A percentile compares a stretch with the other conserved stretches of the same genome.
Evolutionary conservation across 768 basidiomycete genomes (phyloP).

Genomic region (Rhizopogon vulgaris): DNA sequence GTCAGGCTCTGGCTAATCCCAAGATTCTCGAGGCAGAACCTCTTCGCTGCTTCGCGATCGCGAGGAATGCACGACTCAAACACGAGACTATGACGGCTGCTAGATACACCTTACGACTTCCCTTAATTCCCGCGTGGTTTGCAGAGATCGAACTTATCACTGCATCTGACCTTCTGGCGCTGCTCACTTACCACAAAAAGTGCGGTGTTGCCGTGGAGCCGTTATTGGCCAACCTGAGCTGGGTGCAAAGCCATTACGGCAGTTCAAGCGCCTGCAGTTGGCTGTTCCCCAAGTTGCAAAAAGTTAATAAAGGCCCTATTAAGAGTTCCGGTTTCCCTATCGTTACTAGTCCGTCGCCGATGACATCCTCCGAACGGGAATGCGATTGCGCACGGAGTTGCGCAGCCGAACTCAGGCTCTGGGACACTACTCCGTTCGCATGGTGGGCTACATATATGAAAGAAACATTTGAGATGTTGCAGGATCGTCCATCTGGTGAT

Average conservation of each 20-base stretch:
- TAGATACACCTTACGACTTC: conserved; percentile 14
- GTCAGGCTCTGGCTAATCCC: conserved; percentile 11
- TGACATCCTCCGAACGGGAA: too few relatives aligned
- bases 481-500: not conserved
- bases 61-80: conserved; percentile 15
- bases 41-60: conserved; percentile 22
- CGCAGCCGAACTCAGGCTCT: not conserved
- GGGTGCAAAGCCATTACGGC: not conserved
- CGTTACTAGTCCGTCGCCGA: too few relatives aligned
- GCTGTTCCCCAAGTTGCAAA: not conserved
- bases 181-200: conserved; percentile 8
- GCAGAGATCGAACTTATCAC: conserved; percentile 18
- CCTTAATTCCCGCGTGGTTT: conserved; percentile 11
- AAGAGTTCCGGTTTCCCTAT: too few relatives aligned
- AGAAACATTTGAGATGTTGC: not conserved
- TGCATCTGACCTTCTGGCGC: conserved; percentile 13
- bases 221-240: not conserved
- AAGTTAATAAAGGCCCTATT: too few relatives aligned
- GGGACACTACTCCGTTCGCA: not conserved
- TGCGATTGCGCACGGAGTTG: not conserved
- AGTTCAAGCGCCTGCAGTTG: not conserved
- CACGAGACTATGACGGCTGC: conserved; percentile 17
- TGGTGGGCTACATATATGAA: conserved; percentile 11
- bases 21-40: conserved; percentile 11
- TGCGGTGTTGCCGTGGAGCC: not conserved